Conservation (phyloP, 306 rosid species). For the Prunus davidiana region DNA sequence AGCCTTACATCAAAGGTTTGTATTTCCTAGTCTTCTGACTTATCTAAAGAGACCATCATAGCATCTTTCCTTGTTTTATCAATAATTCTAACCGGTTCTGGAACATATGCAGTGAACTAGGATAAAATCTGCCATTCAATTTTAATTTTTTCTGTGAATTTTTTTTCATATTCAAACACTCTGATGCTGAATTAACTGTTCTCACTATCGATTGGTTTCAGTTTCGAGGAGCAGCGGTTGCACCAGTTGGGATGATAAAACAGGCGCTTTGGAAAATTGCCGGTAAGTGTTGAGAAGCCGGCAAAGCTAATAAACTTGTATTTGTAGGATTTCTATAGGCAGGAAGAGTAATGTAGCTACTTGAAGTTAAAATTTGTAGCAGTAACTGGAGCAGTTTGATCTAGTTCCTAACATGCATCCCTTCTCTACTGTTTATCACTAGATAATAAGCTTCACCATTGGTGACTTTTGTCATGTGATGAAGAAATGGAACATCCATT, state of each 20-base stretch:
- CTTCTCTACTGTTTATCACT: conserved; percentile 14
- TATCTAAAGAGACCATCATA: background rate
- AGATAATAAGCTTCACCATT: conserved; percentile 14
- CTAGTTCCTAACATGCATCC: conserved; percentile 18
- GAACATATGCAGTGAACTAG: background rate
- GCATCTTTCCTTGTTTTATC: background rate
- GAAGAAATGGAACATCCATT: conserved; percentile 18
- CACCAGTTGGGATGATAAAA: conserved; percentile 63
- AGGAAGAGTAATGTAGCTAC: background rate
- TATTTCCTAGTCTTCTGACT: background rate
- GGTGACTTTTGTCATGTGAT: conserved; percentile 15
- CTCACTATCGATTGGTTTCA: conserved; percentile 30
- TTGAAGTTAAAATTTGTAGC: background rate
- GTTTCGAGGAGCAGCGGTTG: conserved; percentile 68
- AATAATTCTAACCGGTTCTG: background rate
- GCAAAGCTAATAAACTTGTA: conserved; percentile 13
- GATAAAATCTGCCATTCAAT: background rate
- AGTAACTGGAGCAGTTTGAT: conserved; percentile 14
- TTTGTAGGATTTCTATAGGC: conserved; percentile 18
- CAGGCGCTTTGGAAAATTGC: conserved; percentile 62
- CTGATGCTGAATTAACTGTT: conserved; percentile 16
- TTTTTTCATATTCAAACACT: background rate
- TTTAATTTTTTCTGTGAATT: background rate
- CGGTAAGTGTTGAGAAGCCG: conserved; percentile 35
- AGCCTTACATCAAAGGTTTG: conserved; percentile 80